Evolutionary conservation across 192 early-diverging fungal genomes (phyloP).

Genomic region (Entophlyctis luteolus): DNA sequence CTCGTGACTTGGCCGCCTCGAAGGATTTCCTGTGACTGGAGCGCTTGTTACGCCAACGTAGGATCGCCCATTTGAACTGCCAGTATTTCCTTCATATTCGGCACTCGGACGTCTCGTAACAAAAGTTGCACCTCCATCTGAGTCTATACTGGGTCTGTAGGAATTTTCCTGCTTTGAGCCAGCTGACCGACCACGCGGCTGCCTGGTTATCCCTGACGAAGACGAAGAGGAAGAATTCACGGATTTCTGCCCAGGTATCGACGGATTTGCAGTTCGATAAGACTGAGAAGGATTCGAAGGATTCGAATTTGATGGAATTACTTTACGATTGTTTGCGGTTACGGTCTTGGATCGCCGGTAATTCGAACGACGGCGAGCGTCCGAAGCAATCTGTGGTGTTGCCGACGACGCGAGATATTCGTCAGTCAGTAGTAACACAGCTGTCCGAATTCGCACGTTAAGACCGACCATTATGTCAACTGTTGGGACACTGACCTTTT

Average conservation of each 20-base stretch:
- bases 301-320: neutral
- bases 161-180: neutral
- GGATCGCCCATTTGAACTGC: no score
- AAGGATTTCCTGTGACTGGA: no score
- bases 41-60: no score
- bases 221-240: neutral
- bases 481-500: neutral
- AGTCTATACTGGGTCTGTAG: no score
- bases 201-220: neutral
- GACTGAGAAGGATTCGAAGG: neutral
- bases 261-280: neutral
- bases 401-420: constrained; percentile 36
- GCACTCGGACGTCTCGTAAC: no score
- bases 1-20: no score
- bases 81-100: no score
- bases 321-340: neutral
- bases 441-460: no score
- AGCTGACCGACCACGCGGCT: neutral
- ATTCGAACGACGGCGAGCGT: constrained; percentile 20
- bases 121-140: no score
- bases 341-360: constrained; percentile 2
- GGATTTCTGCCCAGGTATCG: neutral
- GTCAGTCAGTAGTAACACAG: constrained; percentile 31
- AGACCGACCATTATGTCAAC: neutral
- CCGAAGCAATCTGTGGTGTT: constrained; percentile 22